Evolutionary conservation across 805 yeast genomes (phyloP), one percentile per base, ranked within the genome.

Genomic region (Wickerhamiella occidentalis): DNA sequence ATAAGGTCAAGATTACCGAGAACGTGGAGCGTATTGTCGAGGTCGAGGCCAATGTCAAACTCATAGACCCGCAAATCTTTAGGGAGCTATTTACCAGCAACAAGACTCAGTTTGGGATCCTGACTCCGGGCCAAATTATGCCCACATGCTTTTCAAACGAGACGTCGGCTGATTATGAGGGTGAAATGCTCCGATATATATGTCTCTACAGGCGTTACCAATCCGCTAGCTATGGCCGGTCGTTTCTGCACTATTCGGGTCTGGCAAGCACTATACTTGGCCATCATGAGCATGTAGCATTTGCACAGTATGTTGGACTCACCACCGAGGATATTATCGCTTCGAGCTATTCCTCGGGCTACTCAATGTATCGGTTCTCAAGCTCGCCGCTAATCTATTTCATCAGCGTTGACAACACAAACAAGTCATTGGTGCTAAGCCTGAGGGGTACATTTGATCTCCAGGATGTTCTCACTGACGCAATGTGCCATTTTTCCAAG

Each of bases 161-260:
- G 13, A 13, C 6, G 13, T 35, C 4, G 21, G n/a, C 30, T 12
- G 44, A 22, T n/a, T 3, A 7, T n/a, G 44, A 40, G 19, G 29
- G 30, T 12, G 19, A 23, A 6, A 40, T 25, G 30, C 29, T 15
- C 8, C 30, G 23, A 18, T 25, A 15, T 18, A n/a, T 19, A 5
- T 23, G 36, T 21, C 21, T 15, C 23, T 45, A 45, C 21, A 19
- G 43, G 15, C 22, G 43, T 21, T 28, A 45, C 18, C 42, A 36
- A 21, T 58, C 65, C 9, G 67, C 66, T 2, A 61, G 66, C 6
- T 64, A 64, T 45, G 67, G 67, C 11, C 63, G 59, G 45, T 58
- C 65, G 6, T 64, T 64, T 45, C 56, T 64, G 60, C 52, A 15
- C 50, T 64, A 13, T 51, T 63, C 13, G 64, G 67, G 9, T 51